phyloP scores from a whole-genome alignment of 371 early-diverging fungal species.

The Mycotypha africana region DNA sequence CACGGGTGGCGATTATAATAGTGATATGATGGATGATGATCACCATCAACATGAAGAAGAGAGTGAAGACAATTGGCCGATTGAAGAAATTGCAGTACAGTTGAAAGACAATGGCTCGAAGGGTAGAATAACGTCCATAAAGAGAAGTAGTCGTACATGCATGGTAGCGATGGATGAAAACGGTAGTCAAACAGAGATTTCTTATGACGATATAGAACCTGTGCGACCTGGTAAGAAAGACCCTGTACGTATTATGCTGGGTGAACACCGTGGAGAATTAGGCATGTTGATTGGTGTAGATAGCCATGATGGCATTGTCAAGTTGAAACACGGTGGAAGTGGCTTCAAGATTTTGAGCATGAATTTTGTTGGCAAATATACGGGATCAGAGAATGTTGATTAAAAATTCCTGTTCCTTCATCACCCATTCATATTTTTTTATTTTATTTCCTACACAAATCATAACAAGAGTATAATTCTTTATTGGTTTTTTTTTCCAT shows the following conservation, averaged over 20 bases:
- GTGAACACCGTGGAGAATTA: constrained; percentile 63
- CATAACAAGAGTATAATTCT: too few relatives aligned
- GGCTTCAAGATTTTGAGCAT: constrained; percentile 64
- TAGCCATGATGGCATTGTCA: constrained; percentile 78
- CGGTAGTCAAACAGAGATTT: constrained; percentile 32
- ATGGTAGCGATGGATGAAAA: too few relatives aligned
- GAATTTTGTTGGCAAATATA: constrained; percentile 56
- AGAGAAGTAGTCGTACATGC: too few relatives aligned
- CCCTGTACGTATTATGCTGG: constrained; percentile 68
- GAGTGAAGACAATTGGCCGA: constrained; percentile 55
- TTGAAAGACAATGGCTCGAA: too few relatives aligned
- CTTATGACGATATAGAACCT: constrained; percentile 55
- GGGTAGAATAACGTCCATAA: too few relatives aligned
- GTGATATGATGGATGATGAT: constrained; percentile 3
- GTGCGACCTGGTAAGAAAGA: constrained; percentile 78
- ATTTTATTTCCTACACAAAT: too few relatives aligned
- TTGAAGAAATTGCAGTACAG: constrained; percentile 61
- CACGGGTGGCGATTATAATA: constrained; percentile 48
- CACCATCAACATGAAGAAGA: constrained; percentile 7
- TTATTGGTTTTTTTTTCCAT: too few relatives aligned
- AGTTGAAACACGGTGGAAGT: constrained; percentile 49
- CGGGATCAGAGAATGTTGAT: constrained; percentile 21
- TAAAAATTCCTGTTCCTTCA: too few relatives aligned
- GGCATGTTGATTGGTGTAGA: constrained; percentile 81
- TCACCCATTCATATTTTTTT: too few relatives aligned